phyloP scores from a whole-genome alignment of 495 filamentous ascomycete genomes.

The Xanthoparmelia taractica region DNA sequence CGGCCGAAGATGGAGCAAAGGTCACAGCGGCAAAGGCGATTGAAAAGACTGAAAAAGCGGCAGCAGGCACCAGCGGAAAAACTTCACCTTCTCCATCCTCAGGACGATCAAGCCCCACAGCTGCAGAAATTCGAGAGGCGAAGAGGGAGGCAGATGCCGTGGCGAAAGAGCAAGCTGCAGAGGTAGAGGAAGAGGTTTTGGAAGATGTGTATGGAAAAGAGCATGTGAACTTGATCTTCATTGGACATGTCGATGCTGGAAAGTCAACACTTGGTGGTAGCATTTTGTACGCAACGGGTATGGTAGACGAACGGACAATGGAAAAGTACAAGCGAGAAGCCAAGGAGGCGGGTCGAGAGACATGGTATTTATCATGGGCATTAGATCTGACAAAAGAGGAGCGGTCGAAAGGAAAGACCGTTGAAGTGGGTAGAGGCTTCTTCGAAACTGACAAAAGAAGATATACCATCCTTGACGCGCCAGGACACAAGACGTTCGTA shows the following conservation, averaged over 20 bases:
- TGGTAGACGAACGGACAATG: constrained; percentile 97
- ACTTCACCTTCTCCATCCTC: constrained; percentile 71
- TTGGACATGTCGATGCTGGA: constrained; percentile 95
- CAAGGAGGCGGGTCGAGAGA: constrained; percentile 90
- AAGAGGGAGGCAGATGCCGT: constrained; percentile 75
- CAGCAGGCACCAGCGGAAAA: constrained; percentile 52
- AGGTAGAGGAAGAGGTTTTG: constrained; percentile 83
- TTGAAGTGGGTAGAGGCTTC: constrained; percentile 92
- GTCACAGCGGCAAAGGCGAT: constrained; percentile 74
- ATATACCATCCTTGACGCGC: constrained; percentile 94
- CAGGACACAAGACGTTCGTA: constrained; percentile 93
- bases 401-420: constrained; percentile 93
- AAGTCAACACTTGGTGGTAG: constrained; percentile 92
- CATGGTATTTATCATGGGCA: constrained; percentile 98
- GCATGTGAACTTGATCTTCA: constrained; percentile 96
- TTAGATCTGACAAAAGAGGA: constrained; percentile 95
- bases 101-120: constrained; percentile 64
- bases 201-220: constrained; percentile 98
- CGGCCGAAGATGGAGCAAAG: constrained; percentile 52
- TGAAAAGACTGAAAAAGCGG: constrained; percentile 62
- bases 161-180: constrained; percentile 74
- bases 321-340: constrained; percentile 97
- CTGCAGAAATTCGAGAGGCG: constrained; percentile 39
- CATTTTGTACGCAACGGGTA: constrained; percentile 87
- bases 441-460: constrained; percentile 85